phyloP scores from a whole-genome alignment of 805 yeast genomes.

The Ogataea henricii region DNA sequence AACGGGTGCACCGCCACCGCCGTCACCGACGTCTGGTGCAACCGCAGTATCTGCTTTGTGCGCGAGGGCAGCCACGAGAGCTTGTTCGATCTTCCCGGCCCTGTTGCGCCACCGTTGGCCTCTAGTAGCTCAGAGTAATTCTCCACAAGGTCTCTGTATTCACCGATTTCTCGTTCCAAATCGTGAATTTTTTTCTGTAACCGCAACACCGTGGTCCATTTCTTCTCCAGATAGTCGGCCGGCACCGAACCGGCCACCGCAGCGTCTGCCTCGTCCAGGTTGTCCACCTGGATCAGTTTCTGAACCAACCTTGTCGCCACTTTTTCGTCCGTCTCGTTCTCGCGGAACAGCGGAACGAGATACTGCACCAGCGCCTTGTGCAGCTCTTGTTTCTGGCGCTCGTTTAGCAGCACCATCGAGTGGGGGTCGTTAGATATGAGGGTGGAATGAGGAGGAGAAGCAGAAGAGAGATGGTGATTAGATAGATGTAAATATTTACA shows the following conservation, averaged over 20 bases:
- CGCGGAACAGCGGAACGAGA: conserved; percentile 21
- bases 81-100: conserved; percentile 26
- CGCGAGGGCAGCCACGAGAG: conserved; percentile 65
- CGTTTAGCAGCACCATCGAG: conserved; percentile 28
- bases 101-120: conserved; percentile 1
- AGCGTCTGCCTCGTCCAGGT: conserved; percentile 6
- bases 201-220: conserved; percentile 85
- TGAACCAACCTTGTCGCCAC: conserved; percentile 5
- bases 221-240: conserved; percentile 55
- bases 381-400: conserved; percentile 38
- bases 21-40: conserved; percentile 63
- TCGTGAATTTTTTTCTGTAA: conserved; percentile 74
- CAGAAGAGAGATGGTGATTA: not conserved
- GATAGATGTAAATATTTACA: conserved; percentile 5
- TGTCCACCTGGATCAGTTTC: conserved; percentile 10
- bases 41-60: conserved; percentile 45
- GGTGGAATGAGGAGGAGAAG: not conserved
- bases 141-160: conserved; percentile 49
- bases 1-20: conserved; percentile 72
- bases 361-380: conserved; percentile 40
- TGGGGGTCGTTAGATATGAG: too few species aligned
- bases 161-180: conserved; percentile 58
- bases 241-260: conserved; percentile 26
- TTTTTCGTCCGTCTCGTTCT: conserved; percentile 5
- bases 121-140: conserved; percentile 19